These are phyloP conservation scores for Ceriops zippeliana DNA, from an alignment of 345 rosid genomes.

Conservation along the genomic window DNA sequence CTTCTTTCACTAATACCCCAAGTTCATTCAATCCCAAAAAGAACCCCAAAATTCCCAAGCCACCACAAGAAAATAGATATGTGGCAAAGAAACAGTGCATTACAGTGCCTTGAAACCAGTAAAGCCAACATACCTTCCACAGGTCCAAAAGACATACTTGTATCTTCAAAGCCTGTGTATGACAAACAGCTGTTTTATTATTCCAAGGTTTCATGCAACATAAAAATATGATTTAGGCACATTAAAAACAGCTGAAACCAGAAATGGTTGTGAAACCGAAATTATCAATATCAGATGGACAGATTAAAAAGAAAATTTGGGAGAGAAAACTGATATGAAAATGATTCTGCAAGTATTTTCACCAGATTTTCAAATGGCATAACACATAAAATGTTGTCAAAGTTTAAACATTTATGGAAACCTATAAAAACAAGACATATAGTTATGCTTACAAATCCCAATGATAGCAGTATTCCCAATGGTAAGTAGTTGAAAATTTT, in stretches of 20 bases:
- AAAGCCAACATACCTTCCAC: conserved; percentile 65
- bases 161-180: conserved; percentile 82
- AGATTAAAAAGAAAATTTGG: background rate
- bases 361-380: background rate
- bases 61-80: conserved; percentile 8
- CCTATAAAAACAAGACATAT: background rate
- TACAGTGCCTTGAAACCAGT: conserved; percentile 19
- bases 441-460: background rate
- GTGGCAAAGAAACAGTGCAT: conserved; percentile 15
- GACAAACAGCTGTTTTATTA: conserved; percentile 11
- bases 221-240: background rate
- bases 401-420: background rate
- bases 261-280: background rate
- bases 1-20: no score
- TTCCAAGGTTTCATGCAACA: conserved; percentile 3
- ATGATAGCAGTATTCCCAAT: no score
- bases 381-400: no score
- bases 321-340: background rate
- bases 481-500: no score
- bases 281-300: background rate
- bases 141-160: conserved; percentile 81
- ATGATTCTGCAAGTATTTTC: background rate
- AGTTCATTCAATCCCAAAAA: background rate
- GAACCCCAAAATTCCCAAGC: background rate
- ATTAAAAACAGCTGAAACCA: conserved; percentile 2